Base-by-base conservation (phyloP, 75 land plant genomes). In the Picea sitchensis region DNA sequence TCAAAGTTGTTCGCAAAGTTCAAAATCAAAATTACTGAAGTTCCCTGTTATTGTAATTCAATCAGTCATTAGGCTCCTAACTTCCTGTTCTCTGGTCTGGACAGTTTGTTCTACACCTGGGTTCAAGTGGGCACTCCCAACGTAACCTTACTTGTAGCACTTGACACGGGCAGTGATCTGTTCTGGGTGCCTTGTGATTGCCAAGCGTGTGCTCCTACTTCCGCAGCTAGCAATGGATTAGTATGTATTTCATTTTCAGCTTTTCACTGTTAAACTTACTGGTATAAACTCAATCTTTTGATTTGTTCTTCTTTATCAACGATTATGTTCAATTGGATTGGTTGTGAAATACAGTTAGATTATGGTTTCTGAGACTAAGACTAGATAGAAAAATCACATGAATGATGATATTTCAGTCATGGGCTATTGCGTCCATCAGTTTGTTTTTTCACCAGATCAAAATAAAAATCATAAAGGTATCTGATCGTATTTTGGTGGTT, bases 181-280 rank as follows among this genome's bases (percentile, higher is more conserved):
- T 87, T 96, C 31, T 94, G 95, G 99, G 88, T 96, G 76, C 95
- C 99, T 2, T 92, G 98, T 80, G 93, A 90, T 23, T 96, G 98
- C 81, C 76, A 41, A 18, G 63, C 72, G 15, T 94, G 98, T 72
- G 88, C 92, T 11, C 80, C 91, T 0, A 77, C 77, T n/a, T 20
- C 77, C 14, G 78, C 80, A 47, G n/a, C 81, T 15, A 20, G 20
- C 64, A 82, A 81, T 76, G 80, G 76, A 61, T 85, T 78, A 75
- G 87, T n/a, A 85, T 38, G 82, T 68, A 23, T 41, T 68, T 1
- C 26, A 21, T 54, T 26, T 57, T 54, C 36, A 54, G 58, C 77
- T 3, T 23, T 75, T 75, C 20, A 11, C 3, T 1, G 14, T 51
- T 65, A 21, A 9, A 17, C 20, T 63, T 78, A 9, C 23, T 1